Percentiles rank a stretch among this genome's conserved stretches.
phyloP scores from a whole-genome alignment of 495 filamentous ascomycete genomes.

The Viridothelium virens region DNA sequence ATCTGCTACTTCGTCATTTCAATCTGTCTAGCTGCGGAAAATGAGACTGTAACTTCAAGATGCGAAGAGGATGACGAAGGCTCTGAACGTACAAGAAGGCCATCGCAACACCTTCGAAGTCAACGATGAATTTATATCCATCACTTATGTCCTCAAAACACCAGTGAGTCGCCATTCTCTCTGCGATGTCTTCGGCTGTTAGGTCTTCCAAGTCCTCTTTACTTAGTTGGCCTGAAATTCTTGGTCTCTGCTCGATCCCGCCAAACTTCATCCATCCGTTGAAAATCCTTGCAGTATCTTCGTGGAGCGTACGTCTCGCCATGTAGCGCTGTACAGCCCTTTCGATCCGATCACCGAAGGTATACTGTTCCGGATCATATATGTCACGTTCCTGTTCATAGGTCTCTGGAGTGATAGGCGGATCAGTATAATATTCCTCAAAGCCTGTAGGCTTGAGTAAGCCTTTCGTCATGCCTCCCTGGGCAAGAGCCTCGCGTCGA shows the following conservation, averaged over 20 bases:
- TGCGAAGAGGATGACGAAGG: neutral
- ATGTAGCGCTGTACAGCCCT: conserved; percentile 76
- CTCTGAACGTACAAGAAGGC: conserved; percentile 61
- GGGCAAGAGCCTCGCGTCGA: conserved; percentile 8
- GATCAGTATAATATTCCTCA: conserved; percentile 66
- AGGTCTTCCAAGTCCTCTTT: conserved; percentile 48
- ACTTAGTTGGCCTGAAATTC: conserved; percentile 58
- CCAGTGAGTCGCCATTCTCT: conserved; percentile 52
- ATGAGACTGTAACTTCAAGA: too few species aligned
- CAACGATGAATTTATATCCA: conserved; percentile 57
- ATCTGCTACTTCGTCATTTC: too few species aligned
- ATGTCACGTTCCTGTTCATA: conserved; percentile 48
- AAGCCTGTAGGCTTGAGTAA: conserved; percentile 36
- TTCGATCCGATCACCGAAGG: conserved; percentile 56
- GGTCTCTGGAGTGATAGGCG: conserved; percentile 64
- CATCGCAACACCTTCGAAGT: conserved; percentile 68
- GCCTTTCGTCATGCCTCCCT: conserved; percentile 18
- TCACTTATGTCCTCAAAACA: conserved; percentile 38
- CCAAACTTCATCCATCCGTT: conserved; percentile 72
- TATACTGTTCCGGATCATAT: conserved; percentile 27
- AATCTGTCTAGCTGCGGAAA: too few species aligned
- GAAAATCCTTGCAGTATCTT: conserved; percentile 56
- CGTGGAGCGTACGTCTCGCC: conserved; percentile 62
- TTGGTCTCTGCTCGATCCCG: conserved; percentile 64
- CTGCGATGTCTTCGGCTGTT: conserved; percentile 53